Evolutionary conservation across 768 basidiomycete species (phyloP).

Genomic region (Trametes cubensis): DNA sequence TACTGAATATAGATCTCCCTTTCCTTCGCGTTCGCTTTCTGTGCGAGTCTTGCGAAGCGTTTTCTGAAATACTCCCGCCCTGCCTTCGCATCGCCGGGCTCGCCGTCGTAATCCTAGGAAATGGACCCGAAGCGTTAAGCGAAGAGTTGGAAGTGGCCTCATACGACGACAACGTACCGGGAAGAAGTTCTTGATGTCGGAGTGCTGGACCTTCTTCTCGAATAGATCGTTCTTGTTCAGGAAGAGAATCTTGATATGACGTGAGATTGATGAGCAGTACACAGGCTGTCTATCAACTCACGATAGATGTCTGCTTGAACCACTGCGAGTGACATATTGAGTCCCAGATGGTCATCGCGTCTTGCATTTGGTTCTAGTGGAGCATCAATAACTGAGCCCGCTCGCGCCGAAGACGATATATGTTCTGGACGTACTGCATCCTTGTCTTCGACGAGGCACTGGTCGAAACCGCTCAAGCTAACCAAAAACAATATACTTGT

Average conservation of each 20-base stretch:
- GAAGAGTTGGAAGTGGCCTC: too few relatives aligned
- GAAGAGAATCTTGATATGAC: conserved; percentile 69
- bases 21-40: conserved; percentile 84
- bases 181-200: conserved; percentile 88
- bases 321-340: conserved; percentile 97
- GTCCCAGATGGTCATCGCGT: conserved; percentile 98
- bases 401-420: background rate
- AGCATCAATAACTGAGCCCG: background rate
- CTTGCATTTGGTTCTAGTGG: conserved; percentile 94
- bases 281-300: conserved; percentile 39
- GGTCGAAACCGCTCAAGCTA: conserved; percentile 90
- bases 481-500: conserved; percentile 92
- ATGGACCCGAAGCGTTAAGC: too few relatives aligned
- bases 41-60: conserved; percentile 79
- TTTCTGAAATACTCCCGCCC: conserved; percentile 91
- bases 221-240: conserved; percentile 97
- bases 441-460: conserved; percentile 90
- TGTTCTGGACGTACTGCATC: conserved; percentile 66
- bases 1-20: conserved; percentile 95
- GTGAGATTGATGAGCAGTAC: background rate
- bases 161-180: conserved; percentile 53
- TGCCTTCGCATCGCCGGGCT: conserved; percentile 66
- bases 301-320: conserved; percentile 94
- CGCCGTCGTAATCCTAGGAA: conserved; percentile 80
- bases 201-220: conserved; percentile 75